Evolutionary conservation across 208 protist species (phyloP).

Genomic region (Leptomonas pyrrhocoris): DNA sequence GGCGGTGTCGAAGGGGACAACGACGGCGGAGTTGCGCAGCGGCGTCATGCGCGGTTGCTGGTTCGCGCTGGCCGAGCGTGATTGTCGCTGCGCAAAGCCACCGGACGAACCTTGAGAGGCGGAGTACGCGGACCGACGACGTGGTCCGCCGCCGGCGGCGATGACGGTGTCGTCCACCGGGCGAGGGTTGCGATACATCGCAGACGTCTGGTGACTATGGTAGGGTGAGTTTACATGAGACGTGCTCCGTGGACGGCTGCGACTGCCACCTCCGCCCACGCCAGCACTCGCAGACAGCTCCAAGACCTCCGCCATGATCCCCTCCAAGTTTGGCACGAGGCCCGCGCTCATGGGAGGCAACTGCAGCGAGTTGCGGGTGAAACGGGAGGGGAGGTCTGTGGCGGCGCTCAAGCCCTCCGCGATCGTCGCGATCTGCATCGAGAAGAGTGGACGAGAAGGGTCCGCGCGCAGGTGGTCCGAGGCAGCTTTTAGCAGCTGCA

Average conservation of each 20-base stretch:
- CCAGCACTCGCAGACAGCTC: constrained; percentile 33
- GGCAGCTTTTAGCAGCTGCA: constrained; percentile 71
- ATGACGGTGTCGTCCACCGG: constrained; percentile 14
- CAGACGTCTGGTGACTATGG: constrained; percentile 7
- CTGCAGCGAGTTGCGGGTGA: constrained; percentile 55
- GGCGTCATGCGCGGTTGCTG: neutral
- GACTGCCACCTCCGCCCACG: neutral
- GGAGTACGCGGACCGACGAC: neutral
- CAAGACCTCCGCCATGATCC: constrained; percentile 72
- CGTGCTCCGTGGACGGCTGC: neutral
- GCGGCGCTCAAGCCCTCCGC: constrained; percentile 62
- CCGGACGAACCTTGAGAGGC: neutral
- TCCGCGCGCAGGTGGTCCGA: constrained; percentile 71
- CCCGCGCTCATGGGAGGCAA: constrained; percentile 45
- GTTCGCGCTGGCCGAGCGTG: neutral
- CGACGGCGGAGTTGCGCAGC: neutral
- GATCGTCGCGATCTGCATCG: constrained; percentile 88
- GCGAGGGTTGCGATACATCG: neutral
- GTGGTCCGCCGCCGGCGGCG: neutral
- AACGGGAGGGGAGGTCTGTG: constrained; percentile 49
- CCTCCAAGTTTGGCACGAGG: constrained; percentile 71
- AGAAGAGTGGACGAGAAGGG: constrained; percentile 60
- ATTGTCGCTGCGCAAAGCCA: neutral
- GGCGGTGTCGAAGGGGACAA: neutral
- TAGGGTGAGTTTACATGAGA: constrained; percentile 17